Evolutionary conservation across 2,329 filamentous ascomycete genomes (phyloP).

Genomic region (Penicillium sp.): DNA sequence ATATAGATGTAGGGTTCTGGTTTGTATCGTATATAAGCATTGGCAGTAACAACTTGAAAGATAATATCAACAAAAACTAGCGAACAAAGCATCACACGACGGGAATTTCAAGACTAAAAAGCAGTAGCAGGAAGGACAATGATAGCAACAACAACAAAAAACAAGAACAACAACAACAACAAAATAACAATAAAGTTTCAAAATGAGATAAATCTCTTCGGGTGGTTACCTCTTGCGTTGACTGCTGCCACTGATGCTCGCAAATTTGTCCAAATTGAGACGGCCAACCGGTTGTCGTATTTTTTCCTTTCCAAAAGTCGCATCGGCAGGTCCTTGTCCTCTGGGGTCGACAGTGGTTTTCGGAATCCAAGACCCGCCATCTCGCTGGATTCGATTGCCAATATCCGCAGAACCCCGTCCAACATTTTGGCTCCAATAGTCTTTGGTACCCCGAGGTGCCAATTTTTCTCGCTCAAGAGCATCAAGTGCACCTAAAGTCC

Average conservation of each 20-base stretch:
- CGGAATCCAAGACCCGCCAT: neutral
- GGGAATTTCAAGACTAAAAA: neutral
- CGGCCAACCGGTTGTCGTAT: neutral
- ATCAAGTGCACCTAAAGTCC: neutral
- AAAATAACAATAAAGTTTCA: neutral
- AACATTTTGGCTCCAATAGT: neutral
- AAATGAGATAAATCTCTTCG: neutral
- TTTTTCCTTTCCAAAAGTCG: neutral
- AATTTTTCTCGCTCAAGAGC: neutral
- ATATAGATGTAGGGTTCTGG: too few species aligned
- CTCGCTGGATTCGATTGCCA: neutral
- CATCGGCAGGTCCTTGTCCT: neutral
- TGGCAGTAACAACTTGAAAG: neutral
- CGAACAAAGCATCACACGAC: neutral
- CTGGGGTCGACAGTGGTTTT: neutral
- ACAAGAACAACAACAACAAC: neutral
- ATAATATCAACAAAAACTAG: neutral
- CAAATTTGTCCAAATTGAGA: neutral
- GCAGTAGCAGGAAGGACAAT: neutral
- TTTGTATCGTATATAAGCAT: neutral
- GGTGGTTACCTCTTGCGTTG: neutral
- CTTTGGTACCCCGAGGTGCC: neutral
- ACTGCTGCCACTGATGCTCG: neutral
- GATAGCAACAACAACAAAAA: too few species aligned
- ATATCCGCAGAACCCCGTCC: neutral